Evolutionary conservation across 257 asterid genomes (phyloP).

Genomic region (Osmanthus fragrans): DNA sequence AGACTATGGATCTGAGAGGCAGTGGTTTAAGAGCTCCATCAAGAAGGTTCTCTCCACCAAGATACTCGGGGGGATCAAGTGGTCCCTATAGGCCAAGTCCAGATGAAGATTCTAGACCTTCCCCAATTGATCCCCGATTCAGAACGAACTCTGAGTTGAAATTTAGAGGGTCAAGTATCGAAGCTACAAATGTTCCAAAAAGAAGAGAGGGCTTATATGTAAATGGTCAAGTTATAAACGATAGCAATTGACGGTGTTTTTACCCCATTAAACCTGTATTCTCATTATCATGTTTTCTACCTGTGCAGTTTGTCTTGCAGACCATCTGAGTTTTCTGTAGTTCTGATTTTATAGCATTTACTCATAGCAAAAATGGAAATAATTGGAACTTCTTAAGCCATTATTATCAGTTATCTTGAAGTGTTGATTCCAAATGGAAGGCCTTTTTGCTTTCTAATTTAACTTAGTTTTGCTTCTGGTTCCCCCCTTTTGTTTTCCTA

Average conservation of each 20-base stretch:
- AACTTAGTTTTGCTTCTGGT: neutral
- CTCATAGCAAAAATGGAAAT: constrained; percentile 25
- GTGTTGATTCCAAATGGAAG: neutral
- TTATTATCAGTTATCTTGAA: neutral
- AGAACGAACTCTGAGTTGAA: constrained; percentile 60
- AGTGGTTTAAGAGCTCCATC: constrained; percentile 59
- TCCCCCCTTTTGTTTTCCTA: neutral
- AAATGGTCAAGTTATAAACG: constrained; percentile 62
- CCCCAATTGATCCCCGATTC: constrained; percentile 60
- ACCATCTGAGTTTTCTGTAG: constrained; percentile 24
- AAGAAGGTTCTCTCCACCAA: constrained; percentile 74
- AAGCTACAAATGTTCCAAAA: constrained; percentile 52
- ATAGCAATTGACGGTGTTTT: constrained; percentile 41
- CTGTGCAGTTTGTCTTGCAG: neutral
- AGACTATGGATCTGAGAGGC: constrained; percentile 63
- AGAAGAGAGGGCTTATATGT: constrained; percentile 65
- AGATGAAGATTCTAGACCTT: constrained; percentile 54
- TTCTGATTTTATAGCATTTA: constrained; percentile 36
- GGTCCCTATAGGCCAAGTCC: constrained; percentile 48
- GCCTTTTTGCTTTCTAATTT: neutral
- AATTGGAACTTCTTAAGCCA: constrained; percentile 24
- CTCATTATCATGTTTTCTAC: neutral
- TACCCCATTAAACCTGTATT: too few species aligned
- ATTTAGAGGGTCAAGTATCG: constrained; percentile 65
- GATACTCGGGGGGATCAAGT: constrained; percentile 52